Evolutionary conservation across 352 stramenopile species (phyloP).

Genomic region (Globisporangium recalcitrans): DNA sequence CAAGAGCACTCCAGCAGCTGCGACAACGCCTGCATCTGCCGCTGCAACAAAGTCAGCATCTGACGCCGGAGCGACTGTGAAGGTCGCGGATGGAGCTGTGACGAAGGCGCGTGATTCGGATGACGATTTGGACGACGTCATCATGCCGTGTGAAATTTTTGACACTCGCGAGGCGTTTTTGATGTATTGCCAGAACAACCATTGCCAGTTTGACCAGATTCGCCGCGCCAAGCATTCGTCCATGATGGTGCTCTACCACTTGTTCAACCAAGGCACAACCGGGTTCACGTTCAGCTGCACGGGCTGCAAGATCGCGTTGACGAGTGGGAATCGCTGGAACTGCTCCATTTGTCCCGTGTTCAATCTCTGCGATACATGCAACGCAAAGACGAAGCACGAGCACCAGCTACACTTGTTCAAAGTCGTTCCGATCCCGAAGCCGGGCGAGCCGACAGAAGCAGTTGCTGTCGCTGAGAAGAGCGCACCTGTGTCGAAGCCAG

Average conservation of each 20-base stretch:
- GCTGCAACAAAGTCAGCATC: neutral
- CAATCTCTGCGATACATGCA: conserved; percentile 94
- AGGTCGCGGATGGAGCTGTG: conserved; percentile 16
- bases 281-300: conserved; percentile 97
- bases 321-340: conserved; percentile 94
- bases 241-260: conserved; percentile 84
- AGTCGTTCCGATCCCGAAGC: conserved; percentile 83
- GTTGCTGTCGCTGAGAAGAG: conserved; percentile 8
- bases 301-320: conserved; percentile 91
- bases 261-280: conserved; percentile 93
- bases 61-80: conserved; percentile 1
- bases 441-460: conserved; percentile 37
- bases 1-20: neutral
- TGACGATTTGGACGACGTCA: conserved; percentile 86
- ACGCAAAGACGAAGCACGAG: conserved; percentile 89
- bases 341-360: conserved; percentile 95
- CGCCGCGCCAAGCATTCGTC: conserved; percentile 78
- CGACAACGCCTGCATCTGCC: neutral
- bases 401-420: conserved; percentile 92
- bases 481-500: neutral
- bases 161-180: conserved; percentile 88
- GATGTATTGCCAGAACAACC: conserved; percentile 88
- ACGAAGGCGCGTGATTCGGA: conserved; percentile 24
- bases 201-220: conserved; percentile 82
- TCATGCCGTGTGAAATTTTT: conserved; percentile 97